Base-by-base conservation (phyloP, 2,329 filamentous ascomycete genomes). In the Aureobasidium pullulans region DNA sequence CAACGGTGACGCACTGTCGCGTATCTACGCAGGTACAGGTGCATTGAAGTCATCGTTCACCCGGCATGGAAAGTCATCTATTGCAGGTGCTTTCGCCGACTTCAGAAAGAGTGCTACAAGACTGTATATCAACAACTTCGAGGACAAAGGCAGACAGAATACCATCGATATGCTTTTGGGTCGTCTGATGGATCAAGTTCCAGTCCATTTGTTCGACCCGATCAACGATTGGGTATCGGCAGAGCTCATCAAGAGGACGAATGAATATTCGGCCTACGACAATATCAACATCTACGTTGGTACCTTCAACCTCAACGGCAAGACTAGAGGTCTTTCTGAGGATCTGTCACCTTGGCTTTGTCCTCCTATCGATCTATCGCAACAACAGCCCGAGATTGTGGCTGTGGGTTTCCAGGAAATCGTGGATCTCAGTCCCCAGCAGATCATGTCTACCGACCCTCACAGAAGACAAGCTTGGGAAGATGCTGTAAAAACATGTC, bases 371-470 rank as follows among this genome's bases (percentile, higher is more conserved):
- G 78, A 83, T 50, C 66, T 72, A 16, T 76, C 79, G n/a, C 74
- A 79, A 46, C 76, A 81, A 48, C 84, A 89, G 62, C 92, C 94
- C 6, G 89, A 93, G 61, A 89, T 99, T 39, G 85, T 96, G 54
- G 91, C 88, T 7, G 86, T 96, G 15, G 94, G 90, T 0, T 97
- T 99, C 67, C 94, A 99, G 70, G 94, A 99, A 73, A 97, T 99
- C 63, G 94, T 99, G n/a, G 90, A 96, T 69, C 78, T 99, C 48
- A 96, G 90, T 66, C 94, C 95, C 15, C 93, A 97, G 71, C 94
- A 99, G 69, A 97, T 99, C 69, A 96, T 99, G 91, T 96, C 95
- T 64, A 97, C 92, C 62, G 93, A 99, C 70, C 94, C 94, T 1
- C 84, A 86, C 3, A 83, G 89, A 57, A 89, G 93, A 64, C 86